phyloP scores from a whole-genome alignment of 2,329 filamentous ascomycete species.

The Botrytis porri region DNA sequence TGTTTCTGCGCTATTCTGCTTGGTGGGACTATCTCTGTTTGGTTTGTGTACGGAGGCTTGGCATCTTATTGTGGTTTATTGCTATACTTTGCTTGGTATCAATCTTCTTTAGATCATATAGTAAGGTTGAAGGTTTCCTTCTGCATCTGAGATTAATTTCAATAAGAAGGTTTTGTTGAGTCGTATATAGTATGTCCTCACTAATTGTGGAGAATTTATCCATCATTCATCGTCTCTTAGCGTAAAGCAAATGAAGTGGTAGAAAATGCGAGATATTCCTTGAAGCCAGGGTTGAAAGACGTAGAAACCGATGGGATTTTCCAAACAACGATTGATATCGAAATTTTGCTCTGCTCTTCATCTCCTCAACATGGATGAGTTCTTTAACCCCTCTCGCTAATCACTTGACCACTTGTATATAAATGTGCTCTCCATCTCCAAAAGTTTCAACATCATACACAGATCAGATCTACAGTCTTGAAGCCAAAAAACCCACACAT shows the following conservation, averaged over 20 bases:
- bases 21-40: not conserved
- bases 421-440: not conserved
- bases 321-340: not conserved
- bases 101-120: not conserved
- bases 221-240: not conserved
- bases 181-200: not conserved
- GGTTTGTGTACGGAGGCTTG: no score
- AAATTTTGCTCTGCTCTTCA: not conserved
- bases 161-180: not conserved
- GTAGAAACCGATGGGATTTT: not conserved
- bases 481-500: not conserved
- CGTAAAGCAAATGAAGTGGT: not conserved
- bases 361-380: no score
- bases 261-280: not conserved
- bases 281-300: not conserved
- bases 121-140: no score
- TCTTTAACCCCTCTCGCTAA: not conserved
- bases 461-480: not conserved
- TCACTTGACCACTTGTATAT: not conserved
- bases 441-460: not conserved
- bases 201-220: not conserved
- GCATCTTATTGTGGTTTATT: not conserved
- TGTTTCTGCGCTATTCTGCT: rapidly evolving
- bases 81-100: not conserved
- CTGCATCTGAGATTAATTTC: not conserved